Conservation (phyloP, 2,329 filamentous ascomycete species). For the Septoria petroselini region DNA sequence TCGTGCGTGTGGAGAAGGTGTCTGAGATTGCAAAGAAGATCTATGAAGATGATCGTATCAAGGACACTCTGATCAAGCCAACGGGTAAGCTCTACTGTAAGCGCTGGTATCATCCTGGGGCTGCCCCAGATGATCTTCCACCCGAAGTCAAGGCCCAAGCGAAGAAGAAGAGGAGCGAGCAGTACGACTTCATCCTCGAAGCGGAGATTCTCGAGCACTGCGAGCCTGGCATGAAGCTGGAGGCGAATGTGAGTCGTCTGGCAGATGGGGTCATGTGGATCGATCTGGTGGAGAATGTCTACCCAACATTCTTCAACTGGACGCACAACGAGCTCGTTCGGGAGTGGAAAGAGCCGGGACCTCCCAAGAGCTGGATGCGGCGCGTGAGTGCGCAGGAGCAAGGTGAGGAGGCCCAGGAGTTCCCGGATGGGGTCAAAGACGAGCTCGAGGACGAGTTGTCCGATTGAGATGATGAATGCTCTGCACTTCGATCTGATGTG, state of each 20-base stretch:
- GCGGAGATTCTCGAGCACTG: constrained; percentile 56
- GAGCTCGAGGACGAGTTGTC: constrained; percentile 5
- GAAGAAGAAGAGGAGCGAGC: constrained; percentile 47
- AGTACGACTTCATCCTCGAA: constrained; percentile 65
- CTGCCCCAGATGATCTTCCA: constrained; percentile 29
- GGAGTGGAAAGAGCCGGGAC: constrained; percentile 30
- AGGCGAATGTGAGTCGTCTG: constrained; percentile 36
- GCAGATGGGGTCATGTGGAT: constrained; percentile 36
- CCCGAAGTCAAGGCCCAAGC: constrained; percentile 17
- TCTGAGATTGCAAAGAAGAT: constrained; percentile 47
- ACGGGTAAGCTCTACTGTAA: constrained; percentile 55
- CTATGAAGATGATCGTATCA: constrained; percentile 44
- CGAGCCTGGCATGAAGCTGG: constrained; percentile 56
- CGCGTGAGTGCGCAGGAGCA: constrained; percentile 21
- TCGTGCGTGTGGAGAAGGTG: constrained; percentile 53
- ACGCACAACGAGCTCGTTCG: constrained; percentile 45
- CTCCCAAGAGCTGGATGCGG: constrained; percentile 32
- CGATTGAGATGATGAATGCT: not conserved
- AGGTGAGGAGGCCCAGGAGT: constrained; percentile 8
- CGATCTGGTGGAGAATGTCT: constrained; percentile 41
- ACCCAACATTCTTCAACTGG: constrained; percentile 46
- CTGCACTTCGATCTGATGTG: no score
- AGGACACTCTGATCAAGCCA: constrained; percentile 45
- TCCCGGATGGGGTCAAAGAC: constrained; percentile 1
- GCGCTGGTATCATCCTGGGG: constrained; percentile 47